Evolutionary conservation across 306 rosid genomes (phyloP).

Genomic region (Vigna hirtella): DNA sequence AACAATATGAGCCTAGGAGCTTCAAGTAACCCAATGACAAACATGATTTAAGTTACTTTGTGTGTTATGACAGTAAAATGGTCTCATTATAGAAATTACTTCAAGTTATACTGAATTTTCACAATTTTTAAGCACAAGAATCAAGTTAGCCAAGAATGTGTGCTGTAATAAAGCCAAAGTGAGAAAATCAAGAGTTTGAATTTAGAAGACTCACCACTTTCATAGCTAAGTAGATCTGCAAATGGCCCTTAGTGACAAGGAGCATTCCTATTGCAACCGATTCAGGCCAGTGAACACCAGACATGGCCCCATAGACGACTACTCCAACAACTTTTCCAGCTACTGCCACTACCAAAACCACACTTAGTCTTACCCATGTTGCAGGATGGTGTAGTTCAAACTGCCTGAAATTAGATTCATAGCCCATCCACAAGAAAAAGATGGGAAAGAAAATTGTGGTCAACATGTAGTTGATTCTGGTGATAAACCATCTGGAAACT

Average conservation of each 20-base stretch:
- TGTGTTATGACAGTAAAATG: background rate
- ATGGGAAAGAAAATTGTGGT: conserved; percentile 68
- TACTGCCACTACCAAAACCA: conserved; percentile 49
- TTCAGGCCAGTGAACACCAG: conserved; percentile 84
- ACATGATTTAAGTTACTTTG: conserved; percentile 20
- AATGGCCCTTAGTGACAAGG: conserved; percentile 80
- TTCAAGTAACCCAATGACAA: background rate
- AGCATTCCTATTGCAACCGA: conserved; percentile 83
- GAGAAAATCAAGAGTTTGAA: background rate
- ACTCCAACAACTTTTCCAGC: conserved; percentile 70
- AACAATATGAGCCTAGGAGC: conserved; percentile 12
- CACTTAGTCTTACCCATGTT: conserved; percentile 63
- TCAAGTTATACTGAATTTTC: background rate
- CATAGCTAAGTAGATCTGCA: conserved; percentile 74
- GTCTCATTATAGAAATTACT: background rate
- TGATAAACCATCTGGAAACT: conserved; percentile 73
- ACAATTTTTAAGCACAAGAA: background rate
- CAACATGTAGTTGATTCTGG: conserved; percentile 67
- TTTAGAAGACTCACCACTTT: conserved; percentile 52
- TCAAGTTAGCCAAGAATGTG: background rate
- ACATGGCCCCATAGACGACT: conserved; percentile 57
- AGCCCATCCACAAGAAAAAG: conserved; percentile 92
- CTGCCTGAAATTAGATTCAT: conserved; percentile 49
- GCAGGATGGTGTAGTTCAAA: conserved; percentile 27
- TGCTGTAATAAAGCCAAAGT: background rate